These are phyloP conservation scores for Mucor ambiguus DNA, from an alignment of 371 early-diverging fungal genomes.

Conservation along the genomic window DNA sequence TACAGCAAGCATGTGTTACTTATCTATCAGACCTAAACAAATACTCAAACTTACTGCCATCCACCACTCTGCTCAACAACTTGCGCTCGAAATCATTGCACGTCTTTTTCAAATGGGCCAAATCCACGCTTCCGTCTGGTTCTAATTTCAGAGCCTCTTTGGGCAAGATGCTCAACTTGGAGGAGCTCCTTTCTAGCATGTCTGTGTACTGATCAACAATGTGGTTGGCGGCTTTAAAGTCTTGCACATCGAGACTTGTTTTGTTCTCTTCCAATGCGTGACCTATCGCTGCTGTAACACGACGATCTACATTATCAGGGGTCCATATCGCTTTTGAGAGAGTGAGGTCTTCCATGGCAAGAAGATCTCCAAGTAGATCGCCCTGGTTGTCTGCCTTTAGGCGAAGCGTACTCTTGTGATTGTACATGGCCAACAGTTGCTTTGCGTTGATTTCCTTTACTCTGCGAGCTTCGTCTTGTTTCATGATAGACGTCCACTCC, in stretches of 20 bases:
- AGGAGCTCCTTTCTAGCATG: conserved; percentile 9
- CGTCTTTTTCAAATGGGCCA: conserved; percentile 28
- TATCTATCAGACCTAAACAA: background rate
- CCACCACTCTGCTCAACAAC: conserved; percentile 62
- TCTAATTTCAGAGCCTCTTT: background rate
- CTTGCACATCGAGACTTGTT: conserved; percentile 18
- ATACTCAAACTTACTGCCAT: conserved; percentile 52
- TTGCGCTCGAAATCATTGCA: conserved; percentile 61
- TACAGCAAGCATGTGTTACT: conserved; percentile 10
- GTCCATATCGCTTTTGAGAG: conserved; percentile 44
- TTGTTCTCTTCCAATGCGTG: conserved; percentile 31
- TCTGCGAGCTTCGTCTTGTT: conserved; percentile 36
- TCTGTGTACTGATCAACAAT: conserved; percentile 25
- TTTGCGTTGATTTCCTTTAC: conserved; percentile 52
- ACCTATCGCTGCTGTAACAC: conserved; percentile 39
- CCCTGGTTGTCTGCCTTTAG: conserved; percentile 4
- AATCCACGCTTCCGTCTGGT: conserved; percentile 20
- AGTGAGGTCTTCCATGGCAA: conserved; percentile 16
- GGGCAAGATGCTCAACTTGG: conserved; percentile 4
- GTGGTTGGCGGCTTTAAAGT: conserved; percentile 29
- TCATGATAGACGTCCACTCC: conserved; percentile 29
- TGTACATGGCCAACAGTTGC: conserved; percentile 33
- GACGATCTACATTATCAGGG: conserved; percentile 34
- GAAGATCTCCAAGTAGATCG: conserved; percentile 2
- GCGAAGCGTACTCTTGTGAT: conserved; percentile 25